Percentiles rank a stretch among this genome's conserved stretches.
Evolutionary conservation across 768 basidiomycete species (phyloP).

Genomic region (Mycena kentingensis): DNA sequence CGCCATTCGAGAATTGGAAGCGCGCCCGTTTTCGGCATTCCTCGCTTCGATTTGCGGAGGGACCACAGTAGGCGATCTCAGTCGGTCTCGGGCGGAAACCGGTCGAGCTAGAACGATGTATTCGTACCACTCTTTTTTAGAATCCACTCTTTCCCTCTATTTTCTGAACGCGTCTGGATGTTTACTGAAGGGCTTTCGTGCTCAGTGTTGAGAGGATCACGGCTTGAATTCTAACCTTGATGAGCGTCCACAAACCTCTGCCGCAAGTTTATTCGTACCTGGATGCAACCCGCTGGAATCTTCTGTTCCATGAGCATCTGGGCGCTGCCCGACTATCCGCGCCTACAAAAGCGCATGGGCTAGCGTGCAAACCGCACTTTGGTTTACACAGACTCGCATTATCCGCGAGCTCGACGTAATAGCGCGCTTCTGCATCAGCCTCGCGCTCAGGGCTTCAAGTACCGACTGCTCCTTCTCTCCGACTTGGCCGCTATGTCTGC

Average conservation of each 20-base stretch:
- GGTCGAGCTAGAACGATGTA: slow-evolving; percentile 10
- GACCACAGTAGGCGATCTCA: slow-evolving; percentile 17
- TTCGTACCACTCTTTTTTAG: slow-evolving; percentile 14
- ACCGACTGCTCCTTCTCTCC: not conserved
- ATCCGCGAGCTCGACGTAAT: not conserved
- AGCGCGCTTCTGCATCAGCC: slow-evolving; percentile 19
- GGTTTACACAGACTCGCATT: not conserved
- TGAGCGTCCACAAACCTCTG: not conserved
- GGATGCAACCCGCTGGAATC: not conserved
- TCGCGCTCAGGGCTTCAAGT: slow-evolving; percentile 11
- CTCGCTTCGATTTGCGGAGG: slow-evolving; percentile 14
- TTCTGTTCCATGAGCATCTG: not conserved
- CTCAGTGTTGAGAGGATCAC: not conserved
- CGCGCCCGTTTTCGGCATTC: slow-evolving; percentile 16
- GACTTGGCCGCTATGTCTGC: not conserved
- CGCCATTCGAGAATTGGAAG: slow-evolving; percentile 21
- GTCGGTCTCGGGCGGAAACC: slow-evolving; percentile 15
- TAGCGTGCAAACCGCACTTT: no score
- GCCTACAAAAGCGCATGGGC: no score
- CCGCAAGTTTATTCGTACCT: not conserved
- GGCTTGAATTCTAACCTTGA: not conserved
- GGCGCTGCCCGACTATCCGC: not conserved
- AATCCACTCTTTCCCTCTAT: not conserved
- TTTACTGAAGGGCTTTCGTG: not conserved
- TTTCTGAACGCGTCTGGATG: not conserved